Conservation (phyloP, 1,139 yeast species). For the Saccharomyces pastorianus region DNA sequence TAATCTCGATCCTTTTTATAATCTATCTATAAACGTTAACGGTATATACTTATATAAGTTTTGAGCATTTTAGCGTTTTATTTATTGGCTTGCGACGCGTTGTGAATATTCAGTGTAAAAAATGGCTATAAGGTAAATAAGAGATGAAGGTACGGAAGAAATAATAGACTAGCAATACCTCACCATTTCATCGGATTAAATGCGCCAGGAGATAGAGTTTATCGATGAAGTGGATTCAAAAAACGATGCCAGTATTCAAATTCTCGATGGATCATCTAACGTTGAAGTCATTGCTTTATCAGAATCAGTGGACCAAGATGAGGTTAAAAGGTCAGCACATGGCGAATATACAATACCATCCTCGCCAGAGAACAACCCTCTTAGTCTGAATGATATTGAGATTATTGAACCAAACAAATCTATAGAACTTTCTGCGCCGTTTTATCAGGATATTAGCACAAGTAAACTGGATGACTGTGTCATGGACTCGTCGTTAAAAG, state of each 20-base stretch:
- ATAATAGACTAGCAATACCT: neutral
- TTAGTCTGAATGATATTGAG: neutral
- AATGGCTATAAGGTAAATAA: neutral
- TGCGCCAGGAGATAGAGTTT: neutral
- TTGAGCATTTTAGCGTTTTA: too few relatives aligned
- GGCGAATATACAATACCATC: neutral
- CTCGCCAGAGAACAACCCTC: neutral
- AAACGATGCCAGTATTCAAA: slow-evolving; percentile 2
- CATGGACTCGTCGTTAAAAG: neutral
- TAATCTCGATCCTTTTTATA: slow-evolving; percentile 2
- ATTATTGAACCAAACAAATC: slow-evolving; percentile 5
- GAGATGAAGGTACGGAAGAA: neutral
- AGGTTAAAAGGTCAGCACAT: neutral
- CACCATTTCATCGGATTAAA: neutral
- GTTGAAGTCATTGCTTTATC: neutral
- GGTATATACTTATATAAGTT: neutral
- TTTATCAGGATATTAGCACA: slow-evolving; percentile 7
- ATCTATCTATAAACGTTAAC: too few relatives aligned
- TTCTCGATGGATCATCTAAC: neutral
- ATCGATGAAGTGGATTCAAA: slow-evolving; percentile 3
- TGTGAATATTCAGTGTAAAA: neutral
- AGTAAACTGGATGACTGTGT: slow-evolving; percentile 1
- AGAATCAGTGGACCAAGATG: neutral
- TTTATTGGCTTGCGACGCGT: neutral
- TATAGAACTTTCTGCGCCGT: slow-evolving; percentile 8